Conservation (phyloP, 345 rosid species). For the Salix koriyanagi region DNA sequence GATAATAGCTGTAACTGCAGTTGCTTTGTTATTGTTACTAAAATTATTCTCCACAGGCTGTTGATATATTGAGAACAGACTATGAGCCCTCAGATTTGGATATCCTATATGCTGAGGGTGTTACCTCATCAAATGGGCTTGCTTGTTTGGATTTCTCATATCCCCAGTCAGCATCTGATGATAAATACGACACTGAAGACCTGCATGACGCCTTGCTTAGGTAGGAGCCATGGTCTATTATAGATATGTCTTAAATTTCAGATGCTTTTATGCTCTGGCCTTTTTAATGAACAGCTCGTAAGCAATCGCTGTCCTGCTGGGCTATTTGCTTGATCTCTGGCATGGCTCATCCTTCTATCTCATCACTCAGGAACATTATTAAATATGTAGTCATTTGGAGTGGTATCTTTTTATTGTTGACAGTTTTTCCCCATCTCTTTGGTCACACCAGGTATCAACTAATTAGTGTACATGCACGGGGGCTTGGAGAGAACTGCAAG, state of each 20-base stretch:
- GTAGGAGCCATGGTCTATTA: constrained; percentile 32
- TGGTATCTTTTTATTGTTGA: neutral
- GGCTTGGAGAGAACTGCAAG: constrained; percentile 88
- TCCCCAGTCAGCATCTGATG: constrained; percentile 62
- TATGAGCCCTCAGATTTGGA: constrained; percentile 95
- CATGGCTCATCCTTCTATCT: neutral
- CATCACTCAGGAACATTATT: neutral
- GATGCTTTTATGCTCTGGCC: neutral
- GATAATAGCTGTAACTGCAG: neutral
- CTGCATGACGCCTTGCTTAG: constrained; percentile 68
- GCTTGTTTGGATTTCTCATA: constrained; percentile 82
- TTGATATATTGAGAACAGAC: constrained; percentile 66
- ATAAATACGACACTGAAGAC: constrained; percentile 51
- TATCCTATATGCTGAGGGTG: constrained; percentile 91
- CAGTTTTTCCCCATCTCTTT: neutral
- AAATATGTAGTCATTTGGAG: neutral
- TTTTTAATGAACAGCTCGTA: neutral
- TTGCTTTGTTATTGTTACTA: neutral
- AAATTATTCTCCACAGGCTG: constrained; percentile 45
- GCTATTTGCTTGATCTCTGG: neutral
- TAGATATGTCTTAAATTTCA: neutral
- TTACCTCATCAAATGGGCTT: constrained; percentile 92
- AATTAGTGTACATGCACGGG: constrained; percentile 77
- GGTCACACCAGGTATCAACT: constrained; percentile 68
- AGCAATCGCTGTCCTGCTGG: neutral